Base-by-base conservation (phyloP, 345 rosid genomes). In the Moricandia arvensis region DNA sequence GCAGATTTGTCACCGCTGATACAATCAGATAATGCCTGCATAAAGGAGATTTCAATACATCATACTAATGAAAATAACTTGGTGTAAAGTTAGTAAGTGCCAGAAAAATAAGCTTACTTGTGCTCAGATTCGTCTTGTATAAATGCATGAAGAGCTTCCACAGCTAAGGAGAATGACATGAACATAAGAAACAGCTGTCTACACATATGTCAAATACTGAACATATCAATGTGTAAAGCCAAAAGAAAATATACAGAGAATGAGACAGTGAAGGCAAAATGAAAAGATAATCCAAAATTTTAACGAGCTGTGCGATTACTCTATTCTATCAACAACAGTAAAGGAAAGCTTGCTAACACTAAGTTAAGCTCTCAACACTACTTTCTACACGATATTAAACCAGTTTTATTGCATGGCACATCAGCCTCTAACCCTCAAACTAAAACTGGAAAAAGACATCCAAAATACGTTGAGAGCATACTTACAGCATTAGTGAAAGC, bases 181-280 rank as follows among this genome's bases (percentile, higher is more conserved):
- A 95, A 95, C 92, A 95, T 80, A 74, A 95, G 96, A 81, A 91
- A 95, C 83, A 95, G 91, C 99, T 91, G 99, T 88, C 99, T 95
- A 95, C 83, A 93, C 84, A 87, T 59, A 87, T 81, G 87, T 79
- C 91, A 90, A 83, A 83, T 74, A 67, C 70, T 69, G 78, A 80
- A 79, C 51, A 81, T 70, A 80, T 77, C 85, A 70, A 85, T 47
- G 78, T 79, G 82, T 83, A 79, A 89, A 85, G 71, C 65, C 29
- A 73, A 70, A 54, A 66, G 43, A 60, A 16, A 43, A 33, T 5
- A 65, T 41, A 24, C 8, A 51, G 64, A 31, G 31, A 72, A 67
- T 51, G 59, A 43, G 59, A 53, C 0, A 16, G 60, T 61, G 65
- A 30, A 68, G 53, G 58, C 37, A 49, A 71, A 69, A 71, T 37